These are phyloP conservation scores for Penicillium griseofulvum DNA, from an alignment of 2,329 filamentous ascomycete genomes.

Conservation along the genomic window DNA sequence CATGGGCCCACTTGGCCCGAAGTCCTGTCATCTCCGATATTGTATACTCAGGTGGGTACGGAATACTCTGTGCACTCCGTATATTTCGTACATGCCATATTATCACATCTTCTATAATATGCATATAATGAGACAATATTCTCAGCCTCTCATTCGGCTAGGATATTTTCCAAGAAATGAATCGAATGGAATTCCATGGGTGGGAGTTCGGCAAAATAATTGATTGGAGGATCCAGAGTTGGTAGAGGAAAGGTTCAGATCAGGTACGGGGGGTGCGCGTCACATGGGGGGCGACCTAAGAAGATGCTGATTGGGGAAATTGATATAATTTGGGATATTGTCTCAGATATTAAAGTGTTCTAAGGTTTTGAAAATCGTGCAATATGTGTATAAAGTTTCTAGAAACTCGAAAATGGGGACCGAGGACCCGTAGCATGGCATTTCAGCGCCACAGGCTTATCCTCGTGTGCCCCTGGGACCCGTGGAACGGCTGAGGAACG, in stretches of 20 bases:
- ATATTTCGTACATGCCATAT: background rate
- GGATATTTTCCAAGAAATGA: background rate
- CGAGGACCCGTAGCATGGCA: background rate
- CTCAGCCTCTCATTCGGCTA: background rate
- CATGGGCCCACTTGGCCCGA: background rate
- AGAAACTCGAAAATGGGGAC: conserved; percentile 4
- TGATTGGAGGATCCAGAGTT: conserved; percentile 5
- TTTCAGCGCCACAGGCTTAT: conserved; percentile 8
- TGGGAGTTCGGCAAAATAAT: background rate
- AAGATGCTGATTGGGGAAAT: background rate
- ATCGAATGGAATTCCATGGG: background rate
- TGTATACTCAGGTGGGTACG: background rate
- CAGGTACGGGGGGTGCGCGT: background rate
- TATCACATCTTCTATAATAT: background rate
- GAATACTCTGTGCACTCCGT: background rate
- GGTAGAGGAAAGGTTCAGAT: background rate
- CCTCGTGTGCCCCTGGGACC: conserved; percentile 8
- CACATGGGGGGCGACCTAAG: background rate
- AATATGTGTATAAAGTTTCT: conserved; percentile 1
- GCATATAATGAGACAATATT: background rate
- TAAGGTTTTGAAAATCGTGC: background rate
- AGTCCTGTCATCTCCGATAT: background rate
- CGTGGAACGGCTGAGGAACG: conserved; percentile 9
- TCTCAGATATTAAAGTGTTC: background rate
- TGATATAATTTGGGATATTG: background rate